These are phyloP conservation scores for Tulasnella sp. DNA, from an alignment of 768 basidiomycete species.

Conservation along the genomic window DNA sequence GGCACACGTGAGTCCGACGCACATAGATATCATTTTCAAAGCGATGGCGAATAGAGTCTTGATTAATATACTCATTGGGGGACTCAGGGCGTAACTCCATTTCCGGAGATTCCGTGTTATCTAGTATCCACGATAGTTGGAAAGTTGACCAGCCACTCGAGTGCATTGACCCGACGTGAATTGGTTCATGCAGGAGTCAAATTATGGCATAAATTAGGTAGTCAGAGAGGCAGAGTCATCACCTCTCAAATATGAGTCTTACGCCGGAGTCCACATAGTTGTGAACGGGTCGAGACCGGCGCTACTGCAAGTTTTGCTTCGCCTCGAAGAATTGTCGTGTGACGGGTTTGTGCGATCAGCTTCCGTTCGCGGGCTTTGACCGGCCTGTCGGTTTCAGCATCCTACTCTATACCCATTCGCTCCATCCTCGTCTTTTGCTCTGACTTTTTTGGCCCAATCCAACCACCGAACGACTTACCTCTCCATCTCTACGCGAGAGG, in stretches of 20 bases:
- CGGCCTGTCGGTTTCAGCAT: no score
- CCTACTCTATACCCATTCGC: no score
- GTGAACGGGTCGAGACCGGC: constrained; percentile 38
- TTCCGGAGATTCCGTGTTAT: not conserved
- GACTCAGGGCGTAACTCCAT: not conserved
- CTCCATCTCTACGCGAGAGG: no score
- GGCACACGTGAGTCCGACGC: constrained; percentile 11
- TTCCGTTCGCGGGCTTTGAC: no score
- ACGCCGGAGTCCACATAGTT: constrained; percentile 38
- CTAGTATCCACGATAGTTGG: constrained; percentile 29
- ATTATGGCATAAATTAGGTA: not conserved
- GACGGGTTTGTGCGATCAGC: no score
- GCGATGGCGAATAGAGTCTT: not conserved
- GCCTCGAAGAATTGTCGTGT: no score
- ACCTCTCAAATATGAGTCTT: not conserved
- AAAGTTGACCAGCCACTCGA: constrained; percentile 24
- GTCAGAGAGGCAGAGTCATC: no score
- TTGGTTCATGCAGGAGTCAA: constrained; percentile 37
- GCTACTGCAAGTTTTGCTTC: constrained; percentile 45
- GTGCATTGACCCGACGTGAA: constrained; percentile 38
- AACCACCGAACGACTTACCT: no score
- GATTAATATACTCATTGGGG: not conserved
- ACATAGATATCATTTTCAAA: not conserved
- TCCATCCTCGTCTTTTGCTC: no score
- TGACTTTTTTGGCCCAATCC: no score